Conservation (phyloP, 495 filamentous ascomycete genomes). For the Hypoxylon trugodes region DNA sequence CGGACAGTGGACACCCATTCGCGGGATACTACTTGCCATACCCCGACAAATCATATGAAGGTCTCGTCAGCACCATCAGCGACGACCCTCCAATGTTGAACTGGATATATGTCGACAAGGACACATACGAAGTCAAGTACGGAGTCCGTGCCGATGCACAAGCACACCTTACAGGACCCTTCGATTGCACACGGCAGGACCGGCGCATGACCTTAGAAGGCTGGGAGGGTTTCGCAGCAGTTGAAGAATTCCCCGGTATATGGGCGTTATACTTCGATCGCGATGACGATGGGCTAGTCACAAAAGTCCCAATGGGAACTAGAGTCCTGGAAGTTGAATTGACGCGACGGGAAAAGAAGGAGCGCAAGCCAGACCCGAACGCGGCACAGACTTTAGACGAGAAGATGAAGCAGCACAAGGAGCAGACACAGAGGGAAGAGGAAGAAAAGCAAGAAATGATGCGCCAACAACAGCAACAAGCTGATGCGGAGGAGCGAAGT, state of each 20-base stretch:
- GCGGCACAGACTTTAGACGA: conserved; percentile 39
- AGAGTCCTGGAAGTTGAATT: conserved; percentile 50
- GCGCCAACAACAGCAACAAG: conserved; percentile 12
- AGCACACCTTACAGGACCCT: conserved; percentile 62
- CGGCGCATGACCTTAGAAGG: conserved; percentile 62
- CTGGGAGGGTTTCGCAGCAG: conserved; percentile 56
- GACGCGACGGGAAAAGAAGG: conserved; percentile 50
- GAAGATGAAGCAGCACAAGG: conserved; percentile 44
- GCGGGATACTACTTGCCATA: conserved; percentile 68
- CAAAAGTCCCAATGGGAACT: conserved; percentile 45
- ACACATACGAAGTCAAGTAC: conserved; percentile 64
- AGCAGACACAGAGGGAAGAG: conserved; percentile 35
- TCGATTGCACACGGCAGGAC: conserved; percentile 65
- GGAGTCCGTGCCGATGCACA: conserved; percentile 58
- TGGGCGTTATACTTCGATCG: conserved; percentile 58
- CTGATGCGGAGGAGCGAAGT: background rate
- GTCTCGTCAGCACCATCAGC: conserved; percentile 65
- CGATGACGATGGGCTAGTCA: conserved; percentile 53
- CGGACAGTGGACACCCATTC: conserved; percentile 53
- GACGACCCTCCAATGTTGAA: conserved; percentile 69
- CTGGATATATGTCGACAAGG: conserved; percentile 69
- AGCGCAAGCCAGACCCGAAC: conserved; percentile 43
- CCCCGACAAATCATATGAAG: conserved; percentile 62
- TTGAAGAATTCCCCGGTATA: conserved; percentile 47
- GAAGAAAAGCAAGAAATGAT: conserved; percentile 33